phyloP scores from a whole-genome alignment of 116 monocot genomes.

The Zostera marina region DNA sequence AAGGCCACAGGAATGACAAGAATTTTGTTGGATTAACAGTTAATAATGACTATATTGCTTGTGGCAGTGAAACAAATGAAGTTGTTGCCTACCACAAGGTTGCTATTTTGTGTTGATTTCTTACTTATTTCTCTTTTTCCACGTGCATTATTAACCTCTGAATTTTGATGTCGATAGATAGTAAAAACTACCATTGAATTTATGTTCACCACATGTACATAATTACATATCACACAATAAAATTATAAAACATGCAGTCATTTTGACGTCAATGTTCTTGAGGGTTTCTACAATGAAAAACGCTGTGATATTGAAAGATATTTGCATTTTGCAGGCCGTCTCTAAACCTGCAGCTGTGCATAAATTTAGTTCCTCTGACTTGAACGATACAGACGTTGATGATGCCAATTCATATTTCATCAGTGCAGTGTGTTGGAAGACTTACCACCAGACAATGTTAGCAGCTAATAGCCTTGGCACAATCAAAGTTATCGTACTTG shows the following conservation, averaged over 20 bases:
- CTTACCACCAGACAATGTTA: slow-evolving; percentile 87
- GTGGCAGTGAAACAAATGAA: slow-evolving; percentile 98
- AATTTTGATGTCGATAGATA: too few species aligned
- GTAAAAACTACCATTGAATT: too few species aligned
- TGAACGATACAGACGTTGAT: slow-evolving; percentile 69
- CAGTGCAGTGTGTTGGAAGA: slow-evolving; percentile 98
- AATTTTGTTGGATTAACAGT: slow-evolving; percentile 97
- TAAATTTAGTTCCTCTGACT: slow-evolving; percentile 71
- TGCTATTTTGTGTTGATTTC: neutral
- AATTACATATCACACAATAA: too few species aligned
- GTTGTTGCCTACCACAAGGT: slow-evolving; percentile 98
- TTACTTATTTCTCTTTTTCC: neutral
- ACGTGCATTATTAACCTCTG: too few species aligned
- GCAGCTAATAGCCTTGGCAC: slow-evolving; percentile 98
- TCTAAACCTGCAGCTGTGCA: slow-evolving; percentile 76
- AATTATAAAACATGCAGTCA: too few species aligned
- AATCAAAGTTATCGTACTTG: slow-evolving; percentile 90
- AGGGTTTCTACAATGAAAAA: too few species aligned
- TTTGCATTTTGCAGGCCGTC: slow-evolving; percentile 65
- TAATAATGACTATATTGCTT: slow-evolving; percentile 85
- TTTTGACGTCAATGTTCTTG: too few species aligned
- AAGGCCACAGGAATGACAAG: slow-evolving; percentile 95
- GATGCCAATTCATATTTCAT: slow-evolving; percentile 81
- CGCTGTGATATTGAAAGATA: too few species aligned
- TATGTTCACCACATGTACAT: too few species aligned